phyloP scores from a whole-genome alignment of 139 green algal species.

The Trebouxia sp. region DNA sequence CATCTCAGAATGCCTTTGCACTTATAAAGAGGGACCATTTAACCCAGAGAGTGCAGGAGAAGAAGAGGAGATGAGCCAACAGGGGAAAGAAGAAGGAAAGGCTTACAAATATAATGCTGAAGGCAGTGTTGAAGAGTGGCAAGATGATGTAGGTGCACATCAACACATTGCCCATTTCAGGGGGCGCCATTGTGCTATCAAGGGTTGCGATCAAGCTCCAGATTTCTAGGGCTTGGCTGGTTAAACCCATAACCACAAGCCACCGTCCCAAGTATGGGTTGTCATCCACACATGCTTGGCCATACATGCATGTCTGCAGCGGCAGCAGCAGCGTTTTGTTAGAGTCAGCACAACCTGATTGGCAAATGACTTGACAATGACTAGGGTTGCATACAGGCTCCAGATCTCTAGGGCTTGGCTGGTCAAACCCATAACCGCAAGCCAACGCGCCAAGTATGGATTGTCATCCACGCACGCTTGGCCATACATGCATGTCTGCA shows the following conservation, averaged over 20 bases:
- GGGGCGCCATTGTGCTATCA: too few relatives aligned
- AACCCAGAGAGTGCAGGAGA: too few relatives aligned
- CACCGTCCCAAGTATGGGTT: neutral
- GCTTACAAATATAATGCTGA: too few relatives aligned
- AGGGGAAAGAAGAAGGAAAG: too few relatives aligned
- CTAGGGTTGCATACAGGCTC: neutral
- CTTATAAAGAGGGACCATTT: too few relatives aligned
- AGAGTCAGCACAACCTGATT: too few relatives aligned
- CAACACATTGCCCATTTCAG: too few relatives aligned
- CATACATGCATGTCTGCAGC: constrained; percentile 5
- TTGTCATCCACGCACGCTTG: neutral
- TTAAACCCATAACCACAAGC: neutral
- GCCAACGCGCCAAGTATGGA: neutral
- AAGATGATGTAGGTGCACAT: too few relatives aligned
- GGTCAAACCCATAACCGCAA: neutral
- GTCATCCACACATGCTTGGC: neutral
- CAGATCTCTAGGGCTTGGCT: neutral
- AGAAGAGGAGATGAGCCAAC: too few relatives aligned
- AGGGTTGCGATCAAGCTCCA: neutral
- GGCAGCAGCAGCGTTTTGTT: neutral
- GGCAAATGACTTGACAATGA: too few relatives aligned
- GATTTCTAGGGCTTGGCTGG: neutral
- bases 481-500: neutral
- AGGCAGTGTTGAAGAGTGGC: too few relatives aligned
- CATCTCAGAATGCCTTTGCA: too few relatives aligned